Percentiles rank a stretch among this genome's conserved stretches.
Evolutionary conservation across 148 eudicot species (phyloP).

Genomic region (Rhododendron ovatum): DNA sequence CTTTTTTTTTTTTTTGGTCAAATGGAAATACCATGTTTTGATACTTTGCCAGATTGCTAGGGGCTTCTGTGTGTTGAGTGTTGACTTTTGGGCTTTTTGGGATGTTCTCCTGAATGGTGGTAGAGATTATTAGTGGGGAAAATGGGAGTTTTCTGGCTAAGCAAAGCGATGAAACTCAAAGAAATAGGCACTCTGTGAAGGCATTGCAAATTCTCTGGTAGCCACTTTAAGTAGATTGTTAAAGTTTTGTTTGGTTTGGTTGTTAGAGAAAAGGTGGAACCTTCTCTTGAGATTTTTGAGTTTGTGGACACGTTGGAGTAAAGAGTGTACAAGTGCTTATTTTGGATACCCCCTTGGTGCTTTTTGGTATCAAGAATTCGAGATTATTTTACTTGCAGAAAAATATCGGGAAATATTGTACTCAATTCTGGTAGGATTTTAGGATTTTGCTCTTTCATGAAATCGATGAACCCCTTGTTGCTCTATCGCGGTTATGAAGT

Average conservation of each 20-base stretch:
- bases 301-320: not conserved
- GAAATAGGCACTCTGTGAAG: not conserved
- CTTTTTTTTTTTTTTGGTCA: too few species aligned
- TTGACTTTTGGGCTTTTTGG: not conserved
- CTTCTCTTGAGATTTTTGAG: not conserved
- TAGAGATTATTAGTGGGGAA: not conserved
- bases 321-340: not conserved
- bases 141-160: not conserved
- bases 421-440: not conserved
- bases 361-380: not conserved
- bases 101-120: not conserved
- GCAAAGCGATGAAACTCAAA: not conserved
- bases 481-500: not conserved
- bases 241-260: not conserved
- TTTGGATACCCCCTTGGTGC: not conserved
- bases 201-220: not conserved
- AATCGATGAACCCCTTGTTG: not conserved
- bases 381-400: not conserved
- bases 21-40: not conserved
- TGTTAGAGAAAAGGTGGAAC: not conserved
- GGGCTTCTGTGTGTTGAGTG: not conserved
- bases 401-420: not conserved
- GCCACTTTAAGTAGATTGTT: not conserved
- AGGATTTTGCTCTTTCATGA: not conserved
- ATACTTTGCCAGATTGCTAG: not conserved